Conservation (phyloP, 2,329 filamentous ascomycete species). For the Trichoderma sp. region DNA sequence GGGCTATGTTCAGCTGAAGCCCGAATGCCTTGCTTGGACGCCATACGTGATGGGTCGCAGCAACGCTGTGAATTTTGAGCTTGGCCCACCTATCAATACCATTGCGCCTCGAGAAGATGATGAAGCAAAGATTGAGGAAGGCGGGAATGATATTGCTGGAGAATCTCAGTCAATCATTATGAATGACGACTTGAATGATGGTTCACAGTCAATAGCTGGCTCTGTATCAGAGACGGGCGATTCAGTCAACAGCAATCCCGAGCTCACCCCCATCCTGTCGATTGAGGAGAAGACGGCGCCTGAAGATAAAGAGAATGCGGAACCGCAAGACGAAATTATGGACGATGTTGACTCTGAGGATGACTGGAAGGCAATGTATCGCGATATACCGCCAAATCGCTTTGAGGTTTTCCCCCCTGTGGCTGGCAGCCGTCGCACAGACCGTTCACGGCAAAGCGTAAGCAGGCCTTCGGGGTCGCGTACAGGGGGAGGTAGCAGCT, state of each 20-base stretch:
- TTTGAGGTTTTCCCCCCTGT: conserved; percentile 80
- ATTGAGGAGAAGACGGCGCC: conserved; percentile 39
- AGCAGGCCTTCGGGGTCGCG: conserved; percentile 46
- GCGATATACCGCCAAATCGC: conserved; percentile 66
- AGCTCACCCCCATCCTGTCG: conserved; percentile 36
- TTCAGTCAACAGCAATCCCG: conserved; percentile 17
- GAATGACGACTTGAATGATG: conserved; percentile 34
- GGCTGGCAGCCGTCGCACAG: conserved; percentile 51
- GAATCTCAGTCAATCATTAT: conserved; percentile 30
- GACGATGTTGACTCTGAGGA: conserved; percentile 38
- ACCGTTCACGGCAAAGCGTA: conserved; percentile 50
- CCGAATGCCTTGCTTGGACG: conserved; percentile 85
- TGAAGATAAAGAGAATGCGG: conserved; percentile 42
- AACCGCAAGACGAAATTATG: conserved; percentile 36
- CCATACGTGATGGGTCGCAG: conserved; percentile 94
- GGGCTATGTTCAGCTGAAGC: conserved; percentile 82
- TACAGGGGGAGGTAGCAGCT: conserved; percentile 38
- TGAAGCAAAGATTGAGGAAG: conserved; percentile 49
- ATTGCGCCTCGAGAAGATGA: conserved; percentile 86
- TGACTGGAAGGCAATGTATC: conserved; percentile 55
- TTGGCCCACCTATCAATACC: conserved; percentile 78
- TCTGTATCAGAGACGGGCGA: conserved; percentile 17
- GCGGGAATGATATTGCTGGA: conserved; percentile 31
- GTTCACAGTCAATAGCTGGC: conserved; percentile 23
- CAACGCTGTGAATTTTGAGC: conserved; percentile 80